Base-by-base conservation (phyloP, 2,329 filamentous ascomycete genomes). In the Claviceps maximensis region DNA sequence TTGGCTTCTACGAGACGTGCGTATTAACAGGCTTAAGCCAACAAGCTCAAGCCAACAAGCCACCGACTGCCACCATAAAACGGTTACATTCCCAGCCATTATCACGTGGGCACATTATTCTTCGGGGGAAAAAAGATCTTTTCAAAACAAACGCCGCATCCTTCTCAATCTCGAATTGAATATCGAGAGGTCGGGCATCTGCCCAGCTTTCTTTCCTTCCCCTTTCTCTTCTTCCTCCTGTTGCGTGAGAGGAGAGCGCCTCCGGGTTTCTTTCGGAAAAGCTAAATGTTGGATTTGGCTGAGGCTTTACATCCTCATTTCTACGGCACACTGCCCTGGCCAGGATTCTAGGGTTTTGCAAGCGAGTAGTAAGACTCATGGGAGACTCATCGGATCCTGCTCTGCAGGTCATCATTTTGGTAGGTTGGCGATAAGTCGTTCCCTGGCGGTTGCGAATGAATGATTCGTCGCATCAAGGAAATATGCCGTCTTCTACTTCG, bases 391-490 rank as follows among this genome's bases (percentile, higher is more conserved):
- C 58, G 50, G 57, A 65, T 53, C 75, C 80, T 65, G 79, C 80
- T 42, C 70, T 89, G 69, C 84, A 89, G 69, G 82, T 89, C 47
- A 87, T 88, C 69, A 75, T 89, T 55, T 68, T 89, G 73, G 85
- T 89, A 53, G 17, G 46, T 50, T 38, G 15, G 17, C 27, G 1
- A 29, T 15, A 25, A 41, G 13, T 10, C 10, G 25, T 49, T 25
- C 2, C 10, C 4, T 23, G 9, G 2, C 27, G 21, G 25, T 38
- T 15, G 17, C 36, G 6, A 49, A 41, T 12, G 23, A 9, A 27
- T 25, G 29, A 48, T 17, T 3, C 3, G 12, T 36, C 31, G 19
- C 29, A 21, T 38, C 15, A 10, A 38, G 17, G 7, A n/a, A 48
- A 48, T 21, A 23, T 38, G 31, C 27, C 29, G 6, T 3, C 27